phyloP scores from a whole-genome alignment of 495 filamentous ascomycete genomes.

The Gamarada debralockiae region DNA sequence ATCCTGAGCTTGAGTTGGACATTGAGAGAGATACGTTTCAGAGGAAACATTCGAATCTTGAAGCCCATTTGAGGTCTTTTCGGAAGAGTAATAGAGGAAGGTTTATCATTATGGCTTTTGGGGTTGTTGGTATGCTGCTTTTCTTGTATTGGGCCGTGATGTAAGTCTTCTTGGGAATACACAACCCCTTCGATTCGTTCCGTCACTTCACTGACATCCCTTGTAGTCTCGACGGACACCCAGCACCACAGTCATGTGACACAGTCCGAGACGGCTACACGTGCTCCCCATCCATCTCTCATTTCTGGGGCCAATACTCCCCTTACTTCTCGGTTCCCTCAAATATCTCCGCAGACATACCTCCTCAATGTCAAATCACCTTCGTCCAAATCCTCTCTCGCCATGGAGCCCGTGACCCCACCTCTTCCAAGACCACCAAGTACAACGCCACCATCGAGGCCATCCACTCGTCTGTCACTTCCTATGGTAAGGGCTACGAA shows the following conservation, averaged over 20 bases:
- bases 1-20: too few species aligned
- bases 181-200: background rate
- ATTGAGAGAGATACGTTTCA: background rate
- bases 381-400: constrained; percentile 78
- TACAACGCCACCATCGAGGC: constrained; percentile 54
- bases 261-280: constrained; percentile 59
- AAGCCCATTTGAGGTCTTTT: constrained; percentile 10
- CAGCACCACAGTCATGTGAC: constrained; percentile 44
- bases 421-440: constrained; percentile 49
- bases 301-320: constrained; percentile 83
- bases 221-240: background rate
- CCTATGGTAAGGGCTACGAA: constrained; percentile 52
- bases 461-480: constrained; percentile 57
- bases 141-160: constrained; percentile 13
- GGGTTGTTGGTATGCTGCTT: constrained; percentile 10
- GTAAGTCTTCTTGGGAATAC: constrained; percentile 10
- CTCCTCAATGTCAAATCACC: constrained; percentile 61
- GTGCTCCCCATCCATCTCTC: constrained; percentile 55
- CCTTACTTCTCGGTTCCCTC: constrained; percentile 74
- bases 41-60: background rate
- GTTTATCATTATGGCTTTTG: background rate
- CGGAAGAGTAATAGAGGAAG: constrained; percentile 1
- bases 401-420: constrained; percentile 83
- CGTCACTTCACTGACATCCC: background rate
- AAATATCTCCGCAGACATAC: constrained; percentile 50